Evolutionary conservation across 2,329 filamentous ascomycete genomes (phyloP).

Genomic region (Cordyceps sp.): DNA sequence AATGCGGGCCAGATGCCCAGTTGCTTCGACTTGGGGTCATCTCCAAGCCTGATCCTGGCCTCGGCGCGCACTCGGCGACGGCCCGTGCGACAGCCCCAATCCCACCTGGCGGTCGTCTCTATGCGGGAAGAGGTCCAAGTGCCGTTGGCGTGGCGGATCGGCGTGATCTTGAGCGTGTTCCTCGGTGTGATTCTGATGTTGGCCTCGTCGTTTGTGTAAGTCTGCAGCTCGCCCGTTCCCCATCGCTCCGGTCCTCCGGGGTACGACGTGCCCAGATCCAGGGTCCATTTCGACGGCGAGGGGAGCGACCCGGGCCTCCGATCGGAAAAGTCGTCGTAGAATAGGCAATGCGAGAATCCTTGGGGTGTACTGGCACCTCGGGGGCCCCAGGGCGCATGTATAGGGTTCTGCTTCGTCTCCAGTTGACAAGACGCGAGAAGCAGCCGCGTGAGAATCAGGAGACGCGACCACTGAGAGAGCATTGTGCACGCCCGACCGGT

Average conservation of each 20-base stretch:
- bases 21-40: conserved; percentile 8
- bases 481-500: too few species aligned
- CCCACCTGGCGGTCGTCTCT: conserved; percentile 16
- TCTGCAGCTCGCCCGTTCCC: conserved; percentile 31
- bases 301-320: conserved; percentile 8
- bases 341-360: conserved; percentile 9
- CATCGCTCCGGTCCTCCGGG: conserved; percentile 26
- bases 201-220: conserved; percentile 20
- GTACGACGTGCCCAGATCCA: conserved; percentile 27
- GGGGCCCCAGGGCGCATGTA: neutral
- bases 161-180: conserved; percentile 20
- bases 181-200: conserved; percentile 23
- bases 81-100: conserved; percentile 17
- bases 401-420: neutral
- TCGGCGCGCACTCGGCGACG: conserved; percentile 21
- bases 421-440: too few species aligned
- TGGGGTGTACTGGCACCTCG: conserved; percentile 1
- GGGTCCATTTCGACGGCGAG: conserved; percentile 22
- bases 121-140: conserved; percentile 28
- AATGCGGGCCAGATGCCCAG: conserved; percentile 30
- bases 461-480: too few species aligned
- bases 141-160: conserved; percentile 9
- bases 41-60: conserved; percentile 19
- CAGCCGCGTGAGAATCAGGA: neutral
- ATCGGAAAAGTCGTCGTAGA: conserved; percentile 12